Evolutionary conservation across 108 stramenopile genomes (phyloP), one percentile per base, ranked within the genome.

Genomic region (Skeletonema costatum): DNA sequence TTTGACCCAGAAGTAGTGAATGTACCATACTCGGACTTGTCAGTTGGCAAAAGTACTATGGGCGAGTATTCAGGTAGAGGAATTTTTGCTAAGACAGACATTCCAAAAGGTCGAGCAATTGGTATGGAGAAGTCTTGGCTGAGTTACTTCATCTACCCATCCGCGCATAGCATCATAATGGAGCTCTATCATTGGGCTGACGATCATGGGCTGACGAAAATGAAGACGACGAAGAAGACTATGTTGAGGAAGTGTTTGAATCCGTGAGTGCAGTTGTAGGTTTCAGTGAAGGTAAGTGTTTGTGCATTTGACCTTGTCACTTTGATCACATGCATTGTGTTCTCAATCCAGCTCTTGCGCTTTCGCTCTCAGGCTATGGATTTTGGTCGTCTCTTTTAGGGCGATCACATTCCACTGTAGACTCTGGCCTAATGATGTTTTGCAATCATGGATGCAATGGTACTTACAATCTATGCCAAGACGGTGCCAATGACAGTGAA

Each of bases 1-100:
- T 44, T 50, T 31, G 75, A 84, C 62, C 77, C 74, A 33, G 56
- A 75, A 4, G n/a, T 60, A 4, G 16, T 60, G 32, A 84, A 87
- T 71, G n/a, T 73, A 13, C 73, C 83, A 25, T 60, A 35, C 35
- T 60, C 64, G 10, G 39, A 38, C 12, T 53, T 87, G 4, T 62
- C 83, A 58, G 78, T 84, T 3, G 35, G 70, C 41, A 67, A 76
- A 41, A 77, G 76, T 35, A 21, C 64, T 6, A 32, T 82, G 21
- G 75, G 76, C 21, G 78, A 72, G 46, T 41, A 44, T 38, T 84
- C 83, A 32, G 88, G 88, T 19, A 64, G 81, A 14, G 81, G 81
- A 60, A 60, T 78, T 6, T 78, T 82, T 59, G 77, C 81, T 12
- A 38, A 30, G 6, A 5, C 41, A 59, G 76, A 78, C 32, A 78